Base-by-base conservation (phyloP, 495 filamentous ascomycete genomes). In the Opeltia flavorubescens region DNA sequence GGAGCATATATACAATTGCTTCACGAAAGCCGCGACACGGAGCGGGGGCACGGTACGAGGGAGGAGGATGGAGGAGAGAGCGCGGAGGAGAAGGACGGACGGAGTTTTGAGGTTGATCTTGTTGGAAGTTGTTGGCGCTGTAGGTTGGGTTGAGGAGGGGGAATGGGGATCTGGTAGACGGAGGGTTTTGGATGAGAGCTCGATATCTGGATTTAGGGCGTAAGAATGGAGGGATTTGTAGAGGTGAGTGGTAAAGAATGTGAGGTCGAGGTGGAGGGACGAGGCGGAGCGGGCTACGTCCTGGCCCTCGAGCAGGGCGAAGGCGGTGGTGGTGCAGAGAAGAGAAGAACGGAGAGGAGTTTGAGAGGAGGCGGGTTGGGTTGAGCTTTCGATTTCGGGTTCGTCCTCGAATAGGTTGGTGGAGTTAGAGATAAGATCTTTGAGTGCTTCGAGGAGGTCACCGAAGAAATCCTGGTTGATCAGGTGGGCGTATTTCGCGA, bases 391-490 rank as follows among this genome's bases (percentile, higher is more conserved):
- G 4, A 66, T 63, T 31, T 71, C 59, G 4, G 59, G 51, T 1
- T 62, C 55, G 9, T 70, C 64, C 12, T 21, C 21, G 17, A n/a
- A 41, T 20, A 21, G 25, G 43, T 79, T 77, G 48, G 84, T 72
- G 8, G 70, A n/a, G n/a, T n/a, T n/a, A n/a, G n/a, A 70, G 52
- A 95, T 89, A 11, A 98, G 72, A 47, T 95, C 93, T 60, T 91
- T 91, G 24, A 98, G 68, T 6, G 86, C 88, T 57, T 95, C 93
- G 17, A 98, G 77, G 29, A 98, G 67, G 61, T 95, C 91, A 18
- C 91, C 91, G 60, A 98, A 98, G 69, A 96, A 95, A 58, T 96
- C 81, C 57, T 95, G 83, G 66, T 98, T 98, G 69, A 98, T 95
- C 15, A 98, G 69, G 59, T 94, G 91, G 15, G 88, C 80, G 62